These are phyloP conservation scores for Candida parachauliodes DNA, from an alignment of 805 yeast genomes.

Conservation along the genomic window DNA sequence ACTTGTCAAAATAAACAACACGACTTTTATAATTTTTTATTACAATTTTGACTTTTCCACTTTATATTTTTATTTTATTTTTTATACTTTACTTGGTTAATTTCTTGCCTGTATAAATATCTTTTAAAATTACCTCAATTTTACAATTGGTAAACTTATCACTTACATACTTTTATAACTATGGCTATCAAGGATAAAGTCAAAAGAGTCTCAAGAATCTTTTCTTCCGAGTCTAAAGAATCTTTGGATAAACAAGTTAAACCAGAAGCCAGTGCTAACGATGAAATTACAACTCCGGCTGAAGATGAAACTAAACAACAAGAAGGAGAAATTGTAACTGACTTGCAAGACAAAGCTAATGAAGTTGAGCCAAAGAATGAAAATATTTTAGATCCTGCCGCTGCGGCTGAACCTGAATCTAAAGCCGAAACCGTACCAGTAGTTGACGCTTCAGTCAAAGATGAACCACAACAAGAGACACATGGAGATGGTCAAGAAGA, in stretches of 20 bases:
- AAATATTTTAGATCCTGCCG: constrained; percentile 9
- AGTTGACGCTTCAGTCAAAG: constrained; percentile 11
- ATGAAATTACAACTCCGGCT: constrained; percentile 9
- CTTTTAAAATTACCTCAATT: not conserved
- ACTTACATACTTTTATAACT: not conserved
- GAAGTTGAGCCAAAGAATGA: constrained; percentile 10
- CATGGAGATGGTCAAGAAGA: constrained; percentile 10
- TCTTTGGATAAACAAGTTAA: constrained; percentile 12
- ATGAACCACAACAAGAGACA: constrained; percentile 1
- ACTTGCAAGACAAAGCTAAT: constrained; percentile 6
- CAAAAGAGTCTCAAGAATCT: constrained; percentile 37
- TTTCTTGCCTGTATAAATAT: not conserved
- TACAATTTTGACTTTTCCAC: not conserved
- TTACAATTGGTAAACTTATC: not conserved
- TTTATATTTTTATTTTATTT: not conserved
- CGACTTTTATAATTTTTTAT: not conserved
- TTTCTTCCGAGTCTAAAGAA: constrained; percentile 26
- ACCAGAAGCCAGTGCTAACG: constrained; percentile 7
- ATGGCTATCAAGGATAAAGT: constrained; percentile 39
- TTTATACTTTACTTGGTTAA: constrained; percentile 2
- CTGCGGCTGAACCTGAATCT: constrained; percentile 8
- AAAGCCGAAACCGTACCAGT: constrained; percentile 9
- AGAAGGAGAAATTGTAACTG: constrained; percentile 8
- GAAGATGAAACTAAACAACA: no score
- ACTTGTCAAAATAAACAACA: not conserved